Evolutionary conservation across 352 stramenopile species (phyloP), one percentile per base, ranked within the genome.

Genomic region (Phytophthora podocarpi): DNA sequence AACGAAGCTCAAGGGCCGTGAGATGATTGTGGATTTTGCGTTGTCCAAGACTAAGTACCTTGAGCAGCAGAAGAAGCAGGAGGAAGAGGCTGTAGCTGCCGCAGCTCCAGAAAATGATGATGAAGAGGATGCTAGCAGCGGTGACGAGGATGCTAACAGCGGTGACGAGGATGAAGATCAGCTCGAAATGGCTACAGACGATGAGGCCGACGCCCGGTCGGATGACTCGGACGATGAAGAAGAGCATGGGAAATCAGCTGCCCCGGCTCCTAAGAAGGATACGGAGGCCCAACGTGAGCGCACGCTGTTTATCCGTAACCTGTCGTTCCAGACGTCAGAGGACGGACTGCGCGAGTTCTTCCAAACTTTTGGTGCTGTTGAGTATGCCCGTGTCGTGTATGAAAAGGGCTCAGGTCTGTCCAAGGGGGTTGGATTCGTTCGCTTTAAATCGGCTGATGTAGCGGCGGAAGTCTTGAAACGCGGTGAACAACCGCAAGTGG

Each of bases 21-120:
- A 92, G 60, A 92, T 95, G 74, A 82, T 93, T 59, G 86, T 95
- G 26, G 86, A 95, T 78, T 92, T 90, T 65, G 86, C 86, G 31
- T 52, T 95, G 23, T 80, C 84, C 10, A 93, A 95, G 63, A 67
- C 72, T 13, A 87, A 95, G 56, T 93, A 93, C 47, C 26, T 91
- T 23, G 74, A 91, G 52, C 78, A 89, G 67, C 79, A 90, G 53
- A 80, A 85, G 55, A 77, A 91, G 48, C 76, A 82, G 43, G 59
- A 80, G 28, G 49, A 74, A 11, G 59, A 85, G 24, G 59, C 50
- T 13, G 55, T 64, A 9, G 56, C 64, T 16, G 54, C 67, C 16
- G 64, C 59, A 16, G 41, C 43, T 10, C 41, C 46, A 0, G 67
- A 74, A 26, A 48, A 60, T 10, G 70, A 78, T 0, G 53, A 61